Evolutionary conservation across 176 grass and related monocot species (phyloP).

Genomic region (Cenchrus fungigraminus): DNA sequence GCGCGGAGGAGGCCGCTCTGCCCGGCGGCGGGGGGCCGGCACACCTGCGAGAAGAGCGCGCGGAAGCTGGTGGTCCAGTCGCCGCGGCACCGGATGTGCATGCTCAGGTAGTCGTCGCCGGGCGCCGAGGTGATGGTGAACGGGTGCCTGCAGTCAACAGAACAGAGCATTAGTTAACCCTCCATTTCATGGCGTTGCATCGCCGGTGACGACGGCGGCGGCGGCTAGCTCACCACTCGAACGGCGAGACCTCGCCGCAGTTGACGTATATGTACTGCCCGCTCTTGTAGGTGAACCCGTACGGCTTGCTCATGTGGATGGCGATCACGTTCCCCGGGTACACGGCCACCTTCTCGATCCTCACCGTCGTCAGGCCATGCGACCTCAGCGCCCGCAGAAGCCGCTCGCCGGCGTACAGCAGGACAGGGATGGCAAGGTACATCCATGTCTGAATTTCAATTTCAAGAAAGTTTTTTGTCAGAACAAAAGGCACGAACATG

Average conservation of each 20-base stretch:
- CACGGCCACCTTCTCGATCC: conserved; percentile 83
- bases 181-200: background rate
- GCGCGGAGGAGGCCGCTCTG: conserved; percentile 79
- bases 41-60: conserved; percentile 72
- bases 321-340: conserved; percentile 93
- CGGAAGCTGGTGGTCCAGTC: conserved; percentile 85
- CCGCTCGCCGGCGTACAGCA: conserved; percentile 78
- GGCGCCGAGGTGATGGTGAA: conserved; percentile 98
- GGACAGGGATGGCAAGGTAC: conserved; percentile 76
- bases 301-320: conserved; percentile 82
- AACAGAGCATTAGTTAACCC: too few species aligned
- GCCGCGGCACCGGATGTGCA: conserved; percentile 88
- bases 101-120: conserved; percentile 81
- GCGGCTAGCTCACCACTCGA: conserved; percentile 67
- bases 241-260: conserved; percentile 80
- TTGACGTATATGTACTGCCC: conserved; percentile 97
- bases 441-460: conserved; percentile 82
- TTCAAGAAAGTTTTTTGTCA: background rate
- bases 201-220: background rate
- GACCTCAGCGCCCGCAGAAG: conserved; percentile 75
- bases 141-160: conserved; percentile 57
- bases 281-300: conserved; percentile 88
- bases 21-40: conserved; percentile 56
- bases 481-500: background rate
- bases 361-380: conserved; percentile 65